phyloP scores from a whole-genome alignment of 305 asterid species.

The Plantago lanceolata region DNA sequence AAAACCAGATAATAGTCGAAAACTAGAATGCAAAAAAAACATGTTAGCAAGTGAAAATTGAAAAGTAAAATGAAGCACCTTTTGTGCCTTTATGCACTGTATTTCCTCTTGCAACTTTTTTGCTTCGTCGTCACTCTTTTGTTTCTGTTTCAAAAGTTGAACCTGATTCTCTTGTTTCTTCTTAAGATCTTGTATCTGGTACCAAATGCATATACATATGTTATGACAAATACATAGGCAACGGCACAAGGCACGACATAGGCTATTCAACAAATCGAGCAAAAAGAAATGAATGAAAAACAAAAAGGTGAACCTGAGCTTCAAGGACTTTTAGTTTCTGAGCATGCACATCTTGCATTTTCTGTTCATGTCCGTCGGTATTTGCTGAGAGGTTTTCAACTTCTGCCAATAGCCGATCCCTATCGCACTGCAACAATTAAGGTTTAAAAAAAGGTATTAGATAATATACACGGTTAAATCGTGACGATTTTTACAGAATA shows the following conservation, averaged over 20 bases:
- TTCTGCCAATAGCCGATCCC: slow-evolving; percentile 80
- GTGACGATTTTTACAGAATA: not conserved
- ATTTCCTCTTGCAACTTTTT: slow-evolving; percentile 90
- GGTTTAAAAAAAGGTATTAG: not conserved
- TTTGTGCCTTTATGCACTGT: slow-evolving; percentile 93
- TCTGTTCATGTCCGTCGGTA: slow-evolving; percentile 86
- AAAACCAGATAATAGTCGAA: slow-evolving; percentile 23
- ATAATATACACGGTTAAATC: not conserved
- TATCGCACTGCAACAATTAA: slow-evolving; percentile 56
- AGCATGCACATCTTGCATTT: slow-evolving; percentile 76
- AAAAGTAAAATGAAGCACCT: slow-evolving; percentile 46
- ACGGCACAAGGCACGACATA: not conserved
- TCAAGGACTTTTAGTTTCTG: slow-evolving; percentile 84
- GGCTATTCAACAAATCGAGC: not conserved
- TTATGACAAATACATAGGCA: slow-evolving; percentile 13
- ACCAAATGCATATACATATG: slow-evolving; percentile 2
- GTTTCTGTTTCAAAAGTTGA: slow-evolving; percentile 90
- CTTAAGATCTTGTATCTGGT: slow-evolving; percentile 93
- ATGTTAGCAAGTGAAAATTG: not conserved
- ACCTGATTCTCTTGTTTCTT: slow-evolving; percentile 97
- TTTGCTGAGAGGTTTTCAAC: slow-evolving; percentile 93
- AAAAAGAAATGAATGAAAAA: not conserved
- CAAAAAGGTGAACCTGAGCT: slow-evolving; percentile 60
- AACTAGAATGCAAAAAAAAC: slow-evolving; percentile 4
- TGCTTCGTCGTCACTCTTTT: slow-evolving; percentile 98